Base-by-base conservation (phyloP, 495 filamentous ascomycete species). In the Penicillium tannophilum region DNA sequence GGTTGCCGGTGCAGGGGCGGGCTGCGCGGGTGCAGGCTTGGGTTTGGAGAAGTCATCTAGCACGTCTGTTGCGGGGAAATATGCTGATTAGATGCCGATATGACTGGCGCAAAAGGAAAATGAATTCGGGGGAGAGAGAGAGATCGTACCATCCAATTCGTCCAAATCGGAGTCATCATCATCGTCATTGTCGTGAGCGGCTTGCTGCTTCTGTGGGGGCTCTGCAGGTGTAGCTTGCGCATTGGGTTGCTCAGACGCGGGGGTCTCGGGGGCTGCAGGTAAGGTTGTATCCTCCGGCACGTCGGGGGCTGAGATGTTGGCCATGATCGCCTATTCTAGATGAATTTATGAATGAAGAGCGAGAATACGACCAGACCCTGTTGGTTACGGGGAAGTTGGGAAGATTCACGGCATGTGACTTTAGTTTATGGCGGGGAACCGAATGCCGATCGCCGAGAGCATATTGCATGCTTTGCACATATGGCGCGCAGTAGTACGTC, bases 31-130 rank as follows among this genome's bases (percentile, higher is more conserved):
- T 17, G 72, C 53, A 24, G 76, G 58, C 67, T 84, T 79, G 30
- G 81, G 74, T 59, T 81, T 73, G 58, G 76, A 66, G 75, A 98
- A 98, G 64, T 97, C 88, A 61, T 98, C 92, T 31, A 98, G 88
- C 70, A 97, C 86, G 49, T 97, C 92, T 96, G 62, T 11, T 60
- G 24, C 43, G 54, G 44, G 45, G 52, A 17, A 24, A 50, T 55
- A 48, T 26, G 14, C 17, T 41, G 10, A 41, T 49, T 39, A 35
- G 55, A 42, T 42, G 45, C 14, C 28, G 19, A 35, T 17, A 41
- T 36, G 33, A 36, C 39, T 16, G 4, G 14, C 0, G 4, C 41
- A 42, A 45, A 8, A 9, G 4, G 14, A 12, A 31, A 45, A 36
- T n/a, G 31, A 14, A 7, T 24, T 47, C 28, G 24, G 20, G 28